Evolutionary conservation across 306 rosid genomes (phyloP).

Genomic region (Elaeagnus macrophylla): DNA sequence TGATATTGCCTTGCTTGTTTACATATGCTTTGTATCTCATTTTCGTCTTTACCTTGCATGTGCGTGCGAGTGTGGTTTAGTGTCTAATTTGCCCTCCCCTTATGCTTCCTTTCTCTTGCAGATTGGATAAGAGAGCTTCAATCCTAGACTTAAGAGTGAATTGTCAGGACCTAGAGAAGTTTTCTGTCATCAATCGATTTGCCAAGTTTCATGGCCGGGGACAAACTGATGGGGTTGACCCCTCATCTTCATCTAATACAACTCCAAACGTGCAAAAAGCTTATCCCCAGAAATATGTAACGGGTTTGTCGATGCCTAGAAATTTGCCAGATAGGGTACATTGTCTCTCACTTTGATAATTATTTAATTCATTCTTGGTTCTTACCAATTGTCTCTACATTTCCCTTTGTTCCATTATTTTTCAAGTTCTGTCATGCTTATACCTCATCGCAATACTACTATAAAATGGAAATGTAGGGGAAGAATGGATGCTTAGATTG

Average conservation of each 20-base stretch:
- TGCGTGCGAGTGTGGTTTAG: neutral
- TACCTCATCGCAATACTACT: conserved; percentile 45
- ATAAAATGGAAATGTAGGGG: conserved; percentile 56
- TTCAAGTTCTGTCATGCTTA: conserved; percentile 47
- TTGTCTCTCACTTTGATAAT: conserved; percentile 95
- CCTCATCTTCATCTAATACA: conserved; percentile 45
- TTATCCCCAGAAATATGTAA: conserved; percentile 69
- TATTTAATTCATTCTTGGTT: conserved; percentile 66
- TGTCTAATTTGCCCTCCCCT: neutral
- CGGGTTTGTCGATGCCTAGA: conserved; percentile 75
- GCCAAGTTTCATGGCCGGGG: conserved; percentile 89
- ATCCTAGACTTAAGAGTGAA: conserved; percentile 82
- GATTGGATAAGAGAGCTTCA: conserved; percentile 73
- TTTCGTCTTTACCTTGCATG: neutral
- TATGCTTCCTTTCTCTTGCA: conserved; percentile 31
- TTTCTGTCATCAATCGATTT: conserved; percentile 87
- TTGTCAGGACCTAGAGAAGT: conserved; percentile 82
- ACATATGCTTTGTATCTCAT: neutral
- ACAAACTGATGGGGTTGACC: conserved; percentile 65
- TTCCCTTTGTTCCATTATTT: conserved; percentile 44
- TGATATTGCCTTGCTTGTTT: neutral
- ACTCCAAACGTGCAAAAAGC: conserved; percentile 43
- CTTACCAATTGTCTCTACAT: conserved; percentile 47
- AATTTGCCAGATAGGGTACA: conserved; percentile 99
- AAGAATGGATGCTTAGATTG: conserved; percentile 59